Percentiles rank a stretch among this genome's conserved stretches.
These are phyloP conservation scores for Teunomyces lycoperdinae DNA, from an alignment of 805 yeast genomes.

Conservation along the genomic window DNA sequence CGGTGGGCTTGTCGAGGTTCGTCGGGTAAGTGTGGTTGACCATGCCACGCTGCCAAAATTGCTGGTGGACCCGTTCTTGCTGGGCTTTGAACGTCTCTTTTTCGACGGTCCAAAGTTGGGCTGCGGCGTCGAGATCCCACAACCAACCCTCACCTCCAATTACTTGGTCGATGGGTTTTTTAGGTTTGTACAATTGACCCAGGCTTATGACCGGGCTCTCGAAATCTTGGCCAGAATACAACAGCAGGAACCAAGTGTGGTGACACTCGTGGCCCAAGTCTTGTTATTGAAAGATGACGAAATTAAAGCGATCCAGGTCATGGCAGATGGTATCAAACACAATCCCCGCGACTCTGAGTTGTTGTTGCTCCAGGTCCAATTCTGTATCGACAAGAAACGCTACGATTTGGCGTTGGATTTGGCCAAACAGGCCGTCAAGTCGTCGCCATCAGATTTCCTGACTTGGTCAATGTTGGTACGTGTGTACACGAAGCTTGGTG, in stretches of 20 bases:
- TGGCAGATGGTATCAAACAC: conserved; percentile 48
- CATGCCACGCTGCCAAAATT: conserved; percentile 43
- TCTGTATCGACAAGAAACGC: conserved; percentile 50
- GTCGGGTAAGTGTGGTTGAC: conserved; percentile 75
- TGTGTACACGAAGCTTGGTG: conserved; percentile 59
- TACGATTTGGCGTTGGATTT: conserved; percentile 56
- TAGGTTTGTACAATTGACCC: conserved; percentile 61
- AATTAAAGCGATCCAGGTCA: conserved; percentile 50
- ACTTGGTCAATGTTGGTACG: conserved; percentile 71
- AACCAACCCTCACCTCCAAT: conserved; percentile 61
- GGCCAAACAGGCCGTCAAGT: conserved; percentile 63
- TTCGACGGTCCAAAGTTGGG: conserved; percentile 67
- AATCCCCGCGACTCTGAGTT: conserved; percentile 57
- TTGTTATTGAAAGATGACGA: conserved; percentile 56
- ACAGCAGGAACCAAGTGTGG: conserved; percentile 53
- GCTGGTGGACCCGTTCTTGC: conserved; percentile 47
- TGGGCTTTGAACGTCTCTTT: conserved; percentile 65
- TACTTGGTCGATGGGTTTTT: conserved; percentile 75
- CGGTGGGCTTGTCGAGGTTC: conserved; percentile 74
- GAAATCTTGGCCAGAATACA: conserved; percentile 55
- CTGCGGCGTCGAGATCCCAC: conserved; percentile 61
- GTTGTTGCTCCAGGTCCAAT: conserved; percentile 55
- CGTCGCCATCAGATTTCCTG: conserved; percentile 71
- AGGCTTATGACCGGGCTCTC: conserved; percentile 58
- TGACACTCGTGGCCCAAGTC: conserved; percentile 53